Evolutionary conservation across 2,329 filamentous ascomycete genomes (phyloP), one percentile per base, ranked within the genome.

Genomic region (Xylariaceae sp.): DNA sequence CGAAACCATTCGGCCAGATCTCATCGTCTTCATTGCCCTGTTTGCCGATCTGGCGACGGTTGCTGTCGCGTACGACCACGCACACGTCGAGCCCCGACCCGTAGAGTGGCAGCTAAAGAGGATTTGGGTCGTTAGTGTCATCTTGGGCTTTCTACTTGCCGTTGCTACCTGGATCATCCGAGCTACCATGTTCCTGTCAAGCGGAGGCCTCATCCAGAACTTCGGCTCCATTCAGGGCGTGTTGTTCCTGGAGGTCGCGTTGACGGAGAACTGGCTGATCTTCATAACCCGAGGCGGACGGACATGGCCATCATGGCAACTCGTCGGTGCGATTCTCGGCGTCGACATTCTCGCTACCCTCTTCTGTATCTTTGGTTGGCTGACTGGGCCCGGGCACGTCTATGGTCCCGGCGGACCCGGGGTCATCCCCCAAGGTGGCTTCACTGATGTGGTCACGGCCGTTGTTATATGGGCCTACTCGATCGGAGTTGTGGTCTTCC

Each of bases 21-120:
- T 91, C 49, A 87, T 91, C 69, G 88, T 90, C 74, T 91, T 90
- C 81, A 84, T 91, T 66, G 88, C 88, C 62, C 80, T 91, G 34
- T 91, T 91, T 76, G 88, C 88, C 67, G 88, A 91, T 82, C 77
- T 91, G 75, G 88, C 88, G 62, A 91, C 88, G 64, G 88, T 91
- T 65, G 88, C 88, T 61, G 85, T 90, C 59, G 88, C 88, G 53
- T 90, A 90, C 77, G 88, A 91, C 72, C 90, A 90, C 73, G 88
- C 88, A 51, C 85, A 89, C 77, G 89, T 85, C 68, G 88, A 91
- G 71, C 80, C 80, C 62, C 85, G 88, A 45, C 88, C 88, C 11
- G 88, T 90, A 68, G 88, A 90, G 74, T 91, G 88, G 88, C 88
- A 91, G 76, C 74, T 91, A 65, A 87, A 88, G 65, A 91, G 90